Evolutionary conservation across 1,139 yeast genomes (phyloP).

Genomic region (Tardiomyces digboiensis): DNA sequence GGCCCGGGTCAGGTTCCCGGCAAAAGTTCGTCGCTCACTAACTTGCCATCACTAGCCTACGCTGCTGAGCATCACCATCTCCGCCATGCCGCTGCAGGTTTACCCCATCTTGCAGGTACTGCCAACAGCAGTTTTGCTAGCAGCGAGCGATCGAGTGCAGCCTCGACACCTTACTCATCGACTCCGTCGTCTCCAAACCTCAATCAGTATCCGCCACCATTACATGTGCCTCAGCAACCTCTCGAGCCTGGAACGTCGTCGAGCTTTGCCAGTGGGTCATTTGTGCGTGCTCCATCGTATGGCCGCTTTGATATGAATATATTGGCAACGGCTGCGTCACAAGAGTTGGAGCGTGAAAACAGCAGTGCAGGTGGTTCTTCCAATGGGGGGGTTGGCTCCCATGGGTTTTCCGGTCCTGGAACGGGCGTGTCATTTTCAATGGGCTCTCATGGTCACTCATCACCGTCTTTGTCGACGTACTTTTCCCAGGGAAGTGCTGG

Average conservation of each 20-base stretch:
- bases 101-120: neutral
- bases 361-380: too few species aligned
- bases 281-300: slow-evolving; percentile 17
- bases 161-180: slow-evolving; percentile 11
- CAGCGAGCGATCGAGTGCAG: slow-evolving; percentile 2
- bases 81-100: neutral
- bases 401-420: neutral
- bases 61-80: neutral
- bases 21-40: neutral
- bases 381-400: slow-evolving; percentile 2
- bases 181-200: slow-evolving; percentile 15
- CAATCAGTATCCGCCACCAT: slow-evolving; percentile 4
- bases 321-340: slow-evolving; percentile 74
- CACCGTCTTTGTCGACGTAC: slow-evolving; percentile 3
- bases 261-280: slow-evolving; percentile 6
- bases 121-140: neutral
- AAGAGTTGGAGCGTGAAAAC: slow-evolving; percentile 50
- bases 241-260: slow-evolving; percentile 3
- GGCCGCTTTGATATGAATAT: slow-evolving; percentile 53
- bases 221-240: slow-evolving; percentile 4
- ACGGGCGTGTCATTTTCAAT: neutral
- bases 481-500: slow-evolving; percentile 6
- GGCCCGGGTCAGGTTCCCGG: neutral
- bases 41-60: neutral
- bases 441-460: neutral